Conservation (phyloP, 495 filamentous ascomycete genomes). For the Podospora conica region DNA sequence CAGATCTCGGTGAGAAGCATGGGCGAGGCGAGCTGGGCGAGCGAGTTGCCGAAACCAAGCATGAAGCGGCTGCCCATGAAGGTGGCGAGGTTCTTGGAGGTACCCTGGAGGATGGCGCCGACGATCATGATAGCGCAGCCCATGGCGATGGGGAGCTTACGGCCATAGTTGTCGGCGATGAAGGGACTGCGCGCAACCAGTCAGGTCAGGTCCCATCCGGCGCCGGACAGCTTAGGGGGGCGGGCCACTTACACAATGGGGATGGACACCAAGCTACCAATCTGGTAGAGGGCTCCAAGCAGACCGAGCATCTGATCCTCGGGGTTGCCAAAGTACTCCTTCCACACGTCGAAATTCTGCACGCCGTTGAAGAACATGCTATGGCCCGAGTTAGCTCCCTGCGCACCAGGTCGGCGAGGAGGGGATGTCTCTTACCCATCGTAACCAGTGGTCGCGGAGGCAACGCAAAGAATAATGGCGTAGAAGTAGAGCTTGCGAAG, state of each 20-base stretch:
- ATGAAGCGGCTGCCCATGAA: slow-evolving; percentile 43
- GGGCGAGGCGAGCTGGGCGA: slow-evolving; percentile 56
- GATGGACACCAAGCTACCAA: slow-evolving; percentile 58
- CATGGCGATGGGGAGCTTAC: slow-evolving; percentile 54
- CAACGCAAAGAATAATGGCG: slow-evolving; percentile 51
- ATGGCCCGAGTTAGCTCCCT: slow-evolving; percentile 8
- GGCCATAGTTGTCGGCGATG: slow-evolving; percentile 56
- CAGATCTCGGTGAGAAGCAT: slow-evolving; percentile 59
- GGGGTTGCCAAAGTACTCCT: slow-evolving; percentile 47
- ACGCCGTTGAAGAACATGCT: slow-evolving; percentile 53
- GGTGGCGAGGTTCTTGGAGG: slow-evolving; percentile 40
- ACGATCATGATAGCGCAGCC: slow-evolving; percentile 60
- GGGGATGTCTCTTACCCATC: slow-evolving; percentile 44
- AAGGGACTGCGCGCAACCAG: slow-evolving; percentile 41
- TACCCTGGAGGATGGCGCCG: slow-evolving; percentile 52
- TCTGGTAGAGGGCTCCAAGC: slow-evolving; percentile 61
- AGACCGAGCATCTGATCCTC: slow-evolving; percentile 51
- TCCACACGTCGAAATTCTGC: slow-evolving; percentile 48
- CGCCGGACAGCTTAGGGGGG: not conserved
- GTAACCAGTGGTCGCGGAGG: slow-evolving; percentile 61
- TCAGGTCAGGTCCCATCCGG: not conserved
- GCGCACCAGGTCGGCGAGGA: slow-evolving; percentile 3
- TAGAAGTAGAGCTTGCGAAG: slow-evolving; percentile 57
- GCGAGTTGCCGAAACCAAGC: slow-evolving; percentile 53
- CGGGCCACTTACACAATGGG: slow-evolving; percentile 51